Evolutionary conservation across 2,329 filamentous ascomycete species (phyloP).

Genomic region (Colletotrichum scovillei): DNA sequence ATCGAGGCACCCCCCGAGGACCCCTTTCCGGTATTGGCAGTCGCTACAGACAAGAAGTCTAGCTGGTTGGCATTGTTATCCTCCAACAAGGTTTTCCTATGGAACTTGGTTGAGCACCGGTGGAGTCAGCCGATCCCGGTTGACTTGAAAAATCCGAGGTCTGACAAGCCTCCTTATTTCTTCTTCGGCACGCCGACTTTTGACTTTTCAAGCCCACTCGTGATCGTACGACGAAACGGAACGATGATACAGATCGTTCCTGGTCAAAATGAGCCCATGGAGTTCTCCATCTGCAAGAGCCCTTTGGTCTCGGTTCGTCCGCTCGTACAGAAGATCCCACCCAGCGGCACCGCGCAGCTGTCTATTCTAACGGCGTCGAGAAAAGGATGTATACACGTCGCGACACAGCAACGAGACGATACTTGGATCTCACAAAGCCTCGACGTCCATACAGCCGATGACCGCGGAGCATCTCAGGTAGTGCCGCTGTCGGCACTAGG

Average conservation of each 20-base stretch:
- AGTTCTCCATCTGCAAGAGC: constrained; percentile 63
- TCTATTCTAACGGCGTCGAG: constrained; percentile 61
- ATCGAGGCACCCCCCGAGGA: constrained; percentile 53
- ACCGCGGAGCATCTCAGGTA: constrained; percentile 64
- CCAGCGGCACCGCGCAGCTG: not conserved
- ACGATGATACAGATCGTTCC: constrained; percentile 68
- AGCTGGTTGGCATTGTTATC: constrained; percentile 76
- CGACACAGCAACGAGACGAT: constrained; percentile 48
- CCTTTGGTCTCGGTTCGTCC: constrained; percentile 62
- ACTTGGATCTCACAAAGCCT: constrained; percentile 64
- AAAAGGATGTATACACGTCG: constrained; percentile 62
- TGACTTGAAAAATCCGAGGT: constrained; percentile 67
- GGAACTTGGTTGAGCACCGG: constrained; percentile 67
- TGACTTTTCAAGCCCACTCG: constrained; percentile 56
- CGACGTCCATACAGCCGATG: constrained; percentile 49
- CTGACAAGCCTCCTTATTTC: constrained; percentile 70
- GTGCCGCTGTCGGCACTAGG: constrained; percentile 68
- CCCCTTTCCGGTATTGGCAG: constrained; percentile 70
- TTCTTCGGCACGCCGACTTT: constrained; percentile 65
- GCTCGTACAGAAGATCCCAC: constrained; percentile 58
- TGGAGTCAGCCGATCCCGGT: constrained; percentile 68
- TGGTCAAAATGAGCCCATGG: constrained; percentile 53
- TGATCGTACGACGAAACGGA: constrained; percentile 74
- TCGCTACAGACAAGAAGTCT: constrained; percentile 73
- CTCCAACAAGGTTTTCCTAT: constrained; percentile 68